These are phyloP conservation scores for Terfezia boudieri DNA, from an alignment of 495 filamentous ascomycete species.

Conservation along the genomic window DNA sequence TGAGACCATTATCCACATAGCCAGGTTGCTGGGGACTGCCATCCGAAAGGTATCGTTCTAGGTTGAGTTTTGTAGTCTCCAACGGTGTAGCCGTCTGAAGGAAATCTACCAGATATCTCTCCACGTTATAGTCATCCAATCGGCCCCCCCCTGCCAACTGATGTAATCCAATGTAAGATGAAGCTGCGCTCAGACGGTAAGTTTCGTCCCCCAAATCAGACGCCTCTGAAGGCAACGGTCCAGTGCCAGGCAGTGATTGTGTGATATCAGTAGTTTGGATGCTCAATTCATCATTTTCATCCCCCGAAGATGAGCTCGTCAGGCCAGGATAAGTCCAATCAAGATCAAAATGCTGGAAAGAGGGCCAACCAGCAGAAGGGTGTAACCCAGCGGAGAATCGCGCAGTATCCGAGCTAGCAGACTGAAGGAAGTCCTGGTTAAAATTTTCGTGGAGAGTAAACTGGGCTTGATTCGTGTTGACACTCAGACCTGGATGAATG, in stretches of 20 bases:
- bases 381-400: slow-evolving; percentile 17
- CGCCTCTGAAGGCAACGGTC: slow-evolving; percentile 15
- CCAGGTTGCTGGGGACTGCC: slow-evolving; percentile 5
- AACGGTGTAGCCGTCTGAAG: neutral
- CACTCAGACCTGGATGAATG: slow-evolving; percentile 12
- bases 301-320: slow-evolving; percentile 15
- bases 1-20: slow-evolving; percentile 10
- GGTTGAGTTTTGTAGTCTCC: slow-evolving; percentile 2
- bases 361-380: slow-evolving; percentile 17
- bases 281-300: slow-evolving; percentile 16
- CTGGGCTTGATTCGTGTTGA: slow-evolving; percentile 12
- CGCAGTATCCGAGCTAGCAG: slow-evolving; percentile 14
- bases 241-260: slow-evolving; percentile 9
- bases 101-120: slow-evolving; percentile 4
- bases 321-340: slow-evolving; percentile 9
- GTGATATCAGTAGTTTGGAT: slow-evolving; percentile 12
- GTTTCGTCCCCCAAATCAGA: slow-evolving; percentile 18
- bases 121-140: slow-evolving; percentile 13
- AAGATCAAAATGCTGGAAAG: slow-evolving; percentile 5
- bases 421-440: slow-evolving; percentile 16
- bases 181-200: slow-evolving; percentile 16
- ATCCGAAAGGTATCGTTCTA: neutral
- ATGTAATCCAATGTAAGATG: slow-evolving; percentile 14
- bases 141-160: slow-evolving; percentile 5
- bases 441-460: slow-evolving; percentile 12